Base-by-base conservation (phyloP, 306 rosid species). In the Adenanthera pavonina region DNA sequence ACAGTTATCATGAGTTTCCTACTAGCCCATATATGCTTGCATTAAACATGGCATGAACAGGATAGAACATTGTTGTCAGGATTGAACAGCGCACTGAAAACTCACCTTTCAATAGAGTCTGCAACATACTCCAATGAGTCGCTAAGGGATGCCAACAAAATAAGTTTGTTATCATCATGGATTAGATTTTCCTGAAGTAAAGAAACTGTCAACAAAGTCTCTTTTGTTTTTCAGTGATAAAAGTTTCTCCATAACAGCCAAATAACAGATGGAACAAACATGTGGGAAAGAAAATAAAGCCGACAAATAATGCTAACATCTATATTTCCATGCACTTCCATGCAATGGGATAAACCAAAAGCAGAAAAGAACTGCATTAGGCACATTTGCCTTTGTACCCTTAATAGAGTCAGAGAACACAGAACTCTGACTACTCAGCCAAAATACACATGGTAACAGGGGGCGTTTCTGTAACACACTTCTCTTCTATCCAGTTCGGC, bases 121-220 rank as follows among this genome's bases (percentile, higher is more conserved):
- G 98, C 99, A 81, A 96, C 93, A 88, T 87, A 96, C 91, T 93
- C 99, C 89, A 96, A 88, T 16, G 99, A 96, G 80, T 96, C 99
- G 75, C 99, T 93, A 46, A 96, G 99, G 76, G 99, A 96, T 79
- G 98, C 97, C 87, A 96, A 89, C 92, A 96, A 88, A 85, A 96
- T 92, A 76, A 96, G 94, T 81, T 92, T 96, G 90, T 89, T 94
- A 84, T 94, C 98, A 85, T 93, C 99, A 76, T 92, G 99, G 75
- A 96, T 96, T 56, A 96, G 89, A 87, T 96, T 91, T 84, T 96
- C 99, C 99, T 96, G 89, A 68, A 83, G 47, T 40, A 88, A 77
- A 73, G 56, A 75, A 59, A 82, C 69, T 72, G 30, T 69, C 13
- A 75, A 49, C 41, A 17, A 46, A 62, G 72, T 49, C 60, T 74